Evolutionary conservation across 345 rosid species (phyloP), one percentile per base, ranked within the genome.

Genomic region (Turritis glabra): DNA sequence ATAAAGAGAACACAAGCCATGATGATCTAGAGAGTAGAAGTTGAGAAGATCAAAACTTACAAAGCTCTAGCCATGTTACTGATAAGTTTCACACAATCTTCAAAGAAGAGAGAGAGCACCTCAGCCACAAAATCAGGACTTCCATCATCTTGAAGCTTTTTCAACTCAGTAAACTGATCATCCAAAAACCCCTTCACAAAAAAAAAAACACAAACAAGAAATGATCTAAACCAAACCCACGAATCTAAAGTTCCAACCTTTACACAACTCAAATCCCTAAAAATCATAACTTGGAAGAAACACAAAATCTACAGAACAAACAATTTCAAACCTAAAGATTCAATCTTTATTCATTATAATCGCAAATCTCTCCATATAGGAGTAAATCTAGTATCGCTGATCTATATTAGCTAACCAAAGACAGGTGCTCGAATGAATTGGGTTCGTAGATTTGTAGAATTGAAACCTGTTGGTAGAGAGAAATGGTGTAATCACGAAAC

Each of bases 131-230:
- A 90, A 79, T 86, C 87, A 58, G 96, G 97, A 69, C 80, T 89
- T 80, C 80, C 87, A 64, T 88, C 98, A 76, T 93, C 98, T 80
- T 89, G 90, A 38, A 90, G 86, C 84, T 88, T 85, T 74, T 83
- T 92, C 40, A 93, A 77, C 85, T 86, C 89, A 29, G 80, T 76
- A 75, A 90, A 90, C 81, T 89, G 96, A 46, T 93, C 97, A 77
- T 93, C 98, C 79, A 90, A 64, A 66, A 74, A 79, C 5, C 85
- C 87, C 95, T 89, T 63, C 71, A 70, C 70, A 61, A 15, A 14
- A 25, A 14, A 48, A 15, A 14, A 11, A 18, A 25, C 6, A 38
- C 76, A 54, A 51, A 27, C n/a, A 61, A 62, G 3, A 30, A 41
- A 54, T 38, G 62, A 40, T 61, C 69, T 27, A 35, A 54, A 7